Evolutionary conservation across 768 basidiomycete species (phyloP), one percentile per base, ranked within the genome.

Genomic region (Russula foetens): DNA sequence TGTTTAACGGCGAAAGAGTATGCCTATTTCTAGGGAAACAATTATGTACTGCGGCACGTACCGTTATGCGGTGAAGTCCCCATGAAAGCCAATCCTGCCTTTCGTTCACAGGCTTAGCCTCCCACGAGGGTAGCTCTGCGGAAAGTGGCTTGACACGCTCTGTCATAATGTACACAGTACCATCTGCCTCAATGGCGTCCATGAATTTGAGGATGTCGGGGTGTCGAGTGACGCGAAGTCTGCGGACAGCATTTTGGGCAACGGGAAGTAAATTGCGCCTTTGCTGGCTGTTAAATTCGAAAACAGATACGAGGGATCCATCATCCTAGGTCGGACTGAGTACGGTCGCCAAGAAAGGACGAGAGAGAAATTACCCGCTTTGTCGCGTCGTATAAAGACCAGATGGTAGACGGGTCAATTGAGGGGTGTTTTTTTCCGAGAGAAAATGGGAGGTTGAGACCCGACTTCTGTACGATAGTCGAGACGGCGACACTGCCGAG

Each of bases 191-290:
- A 19, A 92, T 84, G 1, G 83, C 91, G 64, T 98, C 97, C 76
- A 99, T 83, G 74, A 95, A 98, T 70, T 90, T 95, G 66, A 99
- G 83, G 2, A 98, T 84, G 72, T 98, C 94, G 0, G 97, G 97
- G 78, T 99, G 97, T 38, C 97, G 84, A 9, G 87, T 90, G 3
- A 90, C 88, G 45, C 95, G 83, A 15, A 98, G 77, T 71, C 96
- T 98, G 58, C 89, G 85, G 49, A 98, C 75, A 1, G 93, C 84
- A 73, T 98, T 99, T 69, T 84, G 85, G 3, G 95, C 96, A 19
- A 98, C 79, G 1, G 85, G 82, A 53, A 90, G 75, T 11, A 83
- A 74, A 35, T 83, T 79, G 67, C 80, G 82, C 70, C 77, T 81
- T 51, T 75, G 81, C 65, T 80, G 83, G 46, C 85, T 80, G 69